Evolutionary conservation across 2,329 filamentous ascomycete species (phyloP).

Genomic region (Dothideomycetes sp.): DNA sequence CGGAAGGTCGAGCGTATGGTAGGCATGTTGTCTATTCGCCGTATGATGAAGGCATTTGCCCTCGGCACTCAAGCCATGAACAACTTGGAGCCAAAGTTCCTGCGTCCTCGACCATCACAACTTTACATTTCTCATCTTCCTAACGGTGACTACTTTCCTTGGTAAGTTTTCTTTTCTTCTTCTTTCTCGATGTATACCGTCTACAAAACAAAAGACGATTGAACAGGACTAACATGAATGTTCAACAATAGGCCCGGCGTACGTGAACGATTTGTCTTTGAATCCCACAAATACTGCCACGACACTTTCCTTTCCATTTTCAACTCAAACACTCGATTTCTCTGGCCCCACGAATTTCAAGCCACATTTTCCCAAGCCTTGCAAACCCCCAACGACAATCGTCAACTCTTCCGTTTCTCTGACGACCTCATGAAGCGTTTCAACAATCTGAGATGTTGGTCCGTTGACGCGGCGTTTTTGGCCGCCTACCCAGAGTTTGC

Average conservation of each 20-base stretch:
- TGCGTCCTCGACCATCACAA: conserved; percentile 11
- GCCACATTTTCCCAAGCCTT: not conserved
- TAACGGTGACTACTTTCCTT: conserved; percentile 9
- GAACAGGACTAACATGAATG: not conserved
- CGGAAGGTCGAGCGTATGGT: conserved; percentile 5
- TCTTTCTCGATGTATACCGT: no score
- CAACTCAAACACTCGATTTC: conserved; percentile 10
- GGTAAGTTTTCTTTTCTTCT: conserved; percentile 7
- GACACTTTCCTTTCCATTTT: conserved; percentile 8
- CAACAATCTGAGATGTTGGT: conserved; percentile 11
- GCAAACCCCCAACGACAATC: conserved; percentile 4
- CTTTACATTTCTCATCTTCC: conserved; percentile 7
- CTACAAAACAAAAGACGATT: not conserved
- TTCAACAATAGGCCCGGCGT: conserved; percentile 7
- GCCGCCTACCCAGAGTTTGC: conserved; percentile 10
- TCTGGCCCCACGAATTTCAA: conserved; percentile 5
- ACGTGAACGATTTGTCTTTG: conserved; percentile 11
- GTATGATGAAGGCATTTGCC: conserved; percentile 8
- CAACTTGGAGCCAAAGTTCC: conserved; percentile 5
- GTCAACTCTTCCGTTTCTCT: conserved; percentile 10
- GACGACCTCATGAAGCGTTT: conserved; percentile 7
- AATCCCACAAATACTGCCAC: conserved; percentile 7
- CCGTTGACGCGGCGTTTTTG: conserved; percentile 9
- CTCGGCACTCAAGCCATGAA: conserved; percentile 2
- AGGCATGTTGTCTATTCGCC: conserved; percentile 1